Conservation (phyloP, 177 flowering plant species). For the Vitis hybrid region DNA sequence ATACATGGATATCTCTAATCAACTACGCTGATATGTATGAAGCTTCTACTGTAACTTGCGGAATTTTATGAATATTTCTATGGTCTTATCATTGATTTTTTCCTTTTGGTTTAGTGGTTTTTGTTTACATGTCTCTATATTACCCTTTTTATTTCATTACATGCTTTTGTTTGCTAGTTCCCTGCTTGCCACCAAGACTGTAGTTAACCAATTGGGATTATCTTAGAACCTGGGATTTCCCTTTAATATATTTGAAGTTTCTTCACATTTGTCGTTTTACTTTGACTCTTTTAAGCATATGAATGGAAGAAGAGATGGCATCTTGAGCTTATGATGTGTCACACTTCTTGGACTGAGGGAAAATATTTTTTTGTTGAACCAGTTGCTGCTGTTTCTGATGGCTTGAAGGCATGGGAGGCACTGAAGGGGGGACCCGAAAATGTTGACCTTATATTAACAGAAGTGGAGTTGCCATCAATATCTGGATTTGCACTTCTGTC, state of each 20-base stretch:
- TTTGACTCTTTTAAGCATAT: background rate
- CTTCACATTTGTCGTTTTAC: background rate
- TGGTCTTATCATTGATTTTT: background rate
- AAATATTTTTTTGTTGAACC: constrained; percentile 15
- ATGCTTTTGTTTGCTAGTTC: background rate
- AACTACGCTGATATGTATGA: too few species aligned
- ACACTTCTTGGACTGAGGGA: background rate
- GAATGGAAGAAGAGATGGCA: too few species aligned
- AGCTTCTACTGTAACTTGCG: too few species aligned
- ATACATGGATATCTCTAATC: too few species aligned
- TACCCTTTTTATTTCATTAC: background rate
- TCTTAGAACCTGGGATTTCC: background rate
- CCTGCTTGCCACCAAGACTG: background rate
- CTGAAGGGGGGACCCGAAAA: constrained; percentile 45
- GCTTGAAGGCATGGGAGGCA: constrained; percentile 75
- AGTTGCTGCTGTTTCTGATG: constrained; percentile 74
- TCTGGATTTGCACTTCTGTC: constrained; percentile 77
- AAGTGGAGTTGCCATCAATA: constrained; percentile 69
- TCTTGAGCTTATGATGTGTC: too few species aligned
- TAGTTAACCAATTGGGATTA: background rate
- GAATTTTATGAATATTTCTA: too few species aligned
- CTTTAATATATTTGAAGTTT: background rate
- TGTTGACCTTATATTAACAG: constrained; percentile 70
- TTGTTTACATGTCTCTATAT: background rate
- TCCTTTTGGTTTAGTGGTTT: background rate